A percentile compares a stretch with the other conserved stretches of the same genome.
Conservation (phyloP, 192 early-diverging fungal species). For the Backusella liffmaniae region DNA sequence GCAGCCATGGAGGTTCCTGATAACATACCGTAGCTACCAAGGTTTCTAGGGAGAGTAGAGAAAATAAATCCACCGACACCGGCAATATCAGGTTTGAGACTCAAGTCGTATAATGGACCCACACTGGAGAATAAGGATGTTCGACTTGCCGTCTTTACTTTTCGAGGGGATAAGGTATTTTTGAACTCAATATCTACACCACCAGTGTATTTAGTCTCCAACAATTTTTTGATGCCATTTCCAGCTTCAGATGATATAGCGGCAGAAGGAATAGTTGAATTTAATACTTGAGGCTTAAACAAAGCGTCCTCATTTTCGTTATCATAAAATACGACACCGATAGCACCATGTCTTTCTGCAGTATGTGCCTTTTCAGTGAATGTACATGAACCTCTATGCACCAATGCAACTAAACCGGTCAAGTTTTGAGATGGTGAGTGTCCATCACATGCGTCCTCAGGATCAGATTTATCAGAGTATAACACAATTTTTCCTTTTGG, state of each 20-base stretch:
- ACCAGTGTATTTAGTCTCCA: conserved; percentile 25
- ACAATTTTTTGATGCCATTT: conserved; percentile 41
- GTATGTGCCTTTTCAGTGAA: conserved; percentile 61
- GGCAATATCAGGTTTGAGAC: conserved; percentile 51
- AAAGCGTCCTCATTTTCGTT: conserved; percentile 11
- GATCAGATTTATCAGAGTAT: conserved; percentile 35
- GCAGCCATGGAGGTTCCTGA: conserved; percentile 65
- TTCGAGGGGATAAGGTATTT: conserved; percentile 40
- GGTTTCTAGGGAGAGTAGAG: conserved; percentile 45
- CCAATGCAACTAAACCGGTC: conserved; percentile 52
- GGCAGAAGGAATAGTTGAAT: conserved; percentile 53
- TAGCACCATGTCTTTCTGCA: conserved; percentile 57
- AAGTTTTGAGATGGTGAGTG: conserved; percentile 38
- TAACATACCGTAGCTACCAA: conserved; percentile 42
- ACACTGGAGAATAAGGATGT: conserved; percentile 72
- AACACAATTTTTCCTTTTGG: conserved; percentile 46
- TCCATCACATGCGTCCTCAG: conserved; percentile 49
- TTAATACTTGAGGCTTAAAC: conserved; percentile 27
- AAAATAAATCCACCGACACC: conserved; percentile 54
- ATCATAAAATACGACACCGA: conserved; percentile 69
- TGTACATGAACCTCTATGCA: conserved; percentile 69
- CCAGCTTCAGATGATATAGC: conserved; percentile 53
- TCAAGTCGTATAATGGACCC: conserved; percentile 70
- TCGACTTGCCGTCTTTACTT: conserved; percentile 53
- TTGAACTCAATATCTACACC: conserved; percentile 46